Conservation (phyloP, 305 asterid genomes). For the Ajuga reptans region DNA sequence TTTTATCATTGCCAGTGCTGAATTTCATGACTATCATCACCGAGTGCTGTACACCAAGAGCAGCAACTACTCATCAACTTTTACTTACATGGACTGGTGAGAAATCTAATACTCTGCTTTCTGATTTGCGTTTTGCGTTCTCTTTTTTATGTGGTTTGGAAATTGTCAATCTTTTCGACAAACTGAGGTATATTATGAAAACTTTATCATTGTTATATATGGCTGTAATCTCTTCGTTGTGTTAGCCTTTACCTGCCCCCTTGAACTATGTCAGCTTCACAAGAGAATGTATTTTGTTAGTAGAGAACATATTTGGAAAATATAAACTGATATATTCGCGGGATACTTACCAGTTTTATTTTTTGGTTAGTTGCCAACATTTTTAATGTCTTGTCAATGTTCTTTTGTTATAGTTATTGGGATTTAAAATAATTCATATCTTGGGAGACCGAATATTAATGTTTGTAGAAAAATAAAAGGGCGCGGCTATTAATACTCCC, state of each 20-base stretch:
- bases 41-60: slow-evolving; percentile 91
- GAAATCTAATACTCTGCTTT: slow-evolving; percentile 22
- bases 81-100: slow-evolving; percentile 97
- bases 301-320: too few relatives aligned
- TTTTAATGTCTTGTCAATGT: background rate
- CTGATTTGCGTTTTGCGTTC: background rate
- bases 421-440: background rate
- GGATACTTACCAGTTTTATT: background rate
- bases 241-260: background rate
- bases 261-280: background rate
- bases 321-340: too few relatives aligned
- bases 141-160: background rate
- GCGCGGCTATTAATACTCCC: too few relatives aligned
- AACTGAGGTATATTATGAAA: too few relatives aligned
- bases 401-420: background rate
- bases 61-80: slow-evolving; percentile 94
- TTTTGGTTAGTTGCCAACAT: background rate
- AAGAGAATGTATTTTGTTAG: too few relatives aligned
- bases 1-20: slow-evolving; percentile 56
- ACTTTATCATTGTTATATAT: background rate
- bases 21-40: slow-evolving; percentile 97
- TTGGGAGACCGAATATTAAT: background rate
- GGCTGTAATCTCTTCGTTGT: background rate
- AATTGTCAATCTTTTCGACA: background rate
- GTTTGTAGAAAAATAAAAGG: background rate